Conservation (phyloP, 331 rosid genomes). For the Acacia pycnantha region DNA sequence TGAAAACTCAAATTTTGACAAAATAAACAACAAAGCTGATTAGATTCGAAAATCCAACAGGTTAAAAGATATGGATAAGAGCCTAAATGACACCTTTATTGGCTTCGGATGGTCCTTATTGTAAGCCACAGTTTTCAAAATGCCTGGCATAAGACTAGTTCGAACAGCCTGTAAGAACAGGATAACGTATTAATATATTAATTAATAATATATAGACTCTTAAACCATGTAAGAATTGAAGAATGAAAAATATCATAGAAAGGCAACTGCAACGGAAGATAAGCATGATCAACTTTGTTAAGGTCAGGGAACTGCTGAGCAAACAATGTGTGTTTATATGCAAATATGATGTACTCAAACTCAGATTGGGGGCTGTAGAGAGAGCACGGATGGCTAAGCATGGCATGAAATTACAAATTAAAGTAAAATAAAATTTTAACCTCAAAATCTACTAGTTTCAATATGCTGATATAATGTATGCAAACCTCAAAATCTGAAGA, state of each 20-base stretch:
- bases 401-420: too few species aligned
- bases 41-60: not conserved
- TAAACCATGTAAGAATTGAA: not conserved
- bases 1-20: not conserved
- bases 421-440: not conserved
- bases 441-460: not conserved
- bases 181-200: not conserved
- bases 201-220: not conserved
- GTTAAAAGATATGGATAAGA: not conserved
- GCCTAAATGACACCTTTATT: conserved; percentile 61
- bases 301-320: too few species aligned
- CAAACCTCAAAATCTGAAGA: conserved; percentile 87
- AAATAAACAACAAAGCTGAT: not conserved
- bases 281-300: too few species aligned
- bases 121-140: conserved; percentile 81
- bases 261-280: not conserved
- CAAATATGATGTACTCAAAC: too few species aligned
- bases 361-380: too few species aligned
- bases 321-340: too few species aligned
- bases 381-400: too few species aligned
- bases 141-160: conserved; percentile 93
- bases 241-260: not conserved
- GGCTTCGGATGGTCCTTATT: conserved; percentile 97
- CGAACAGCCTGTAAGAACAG: conserved; percentile 59
- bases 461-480: not conserved